These are phyloP conservation scores for Tulasnella sp. DNA, from an alignment of 768 basidiomycete genomes.

Conservation along the genomic window DNA sequence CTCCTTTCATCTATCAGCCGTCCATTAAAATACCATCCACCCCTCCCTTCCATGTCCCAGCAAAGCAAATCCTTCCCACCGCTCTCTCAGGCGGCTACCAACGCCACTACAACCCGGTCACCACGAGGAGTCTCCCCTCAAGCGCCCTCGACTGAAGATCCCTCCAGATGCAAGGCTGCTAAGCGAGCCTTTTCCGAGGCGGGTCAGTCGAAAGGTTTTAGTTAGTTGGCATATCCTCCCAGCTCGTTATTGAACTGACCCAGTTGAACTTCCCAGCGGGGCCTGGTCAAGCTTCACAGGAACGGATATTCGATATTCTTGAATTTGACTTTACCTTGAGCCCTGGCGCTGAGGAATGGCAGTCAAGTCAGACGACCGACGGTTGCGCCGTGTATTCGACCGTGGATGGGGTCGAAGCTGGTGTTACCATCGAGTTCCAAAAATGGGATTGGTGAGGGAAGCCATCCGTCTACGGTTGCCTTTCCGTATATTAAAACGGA, in stretches of 20 bases:
- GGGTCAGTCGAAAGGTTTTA: neutral
- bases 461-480: neutral
- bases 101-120: neutral
- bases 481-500: neutral
- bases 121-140: neutral
- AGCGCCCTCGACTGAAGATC: neutral
- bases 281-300: neutral
- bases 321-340: constrained; percentile 3
- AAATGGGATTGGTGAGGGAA: neutral
- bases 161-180: neutral
- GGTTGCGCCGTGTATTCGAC: neutral
- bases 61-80: neutral
- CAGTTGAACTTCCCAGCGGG: neutral
- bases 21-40: neutral
- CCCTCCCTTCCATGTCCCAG: neutral
- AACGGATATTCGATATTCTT: neutral
- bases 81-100: neutral
- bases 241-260: neutral
- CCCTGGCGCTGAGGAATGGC: neutral
- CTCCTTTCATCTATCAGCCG: neutral
- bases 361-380: neutral
- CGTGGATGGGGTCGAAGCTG: neutral
- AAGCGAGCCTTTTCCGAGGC: neutral
- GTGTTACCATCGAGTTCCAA: neutral
- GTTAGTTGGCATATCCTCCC: neutral